Percentiles rank a stretch among this genome's conserved stretches.
Conservation (phyloP, 768 basidiomycete genomes). For the Lactarius tabidus region DNA sequence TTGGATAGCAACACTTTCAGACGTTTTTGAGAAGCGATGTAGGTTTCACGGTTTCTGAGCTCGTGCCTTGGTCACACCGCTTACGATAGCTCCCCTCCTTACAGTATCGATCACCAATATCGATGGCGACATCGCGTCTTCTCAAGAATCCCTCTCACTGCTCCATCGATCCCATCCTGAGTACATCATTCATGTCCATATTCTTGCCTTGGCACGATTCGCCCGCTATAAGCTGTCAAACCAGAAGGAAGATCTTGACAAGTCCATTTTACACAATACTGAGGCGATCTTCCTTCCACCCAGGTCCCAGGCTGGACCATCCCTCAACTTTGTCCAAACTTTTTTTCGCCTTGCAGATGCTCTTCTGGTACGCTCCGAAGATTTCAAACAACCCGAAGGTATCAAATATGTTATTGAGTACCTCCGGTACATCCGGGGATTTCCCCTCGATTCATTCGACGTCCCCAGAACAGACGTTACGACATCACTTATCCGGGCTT, state of each 20-base stretch:
- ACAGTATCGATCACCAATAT: neutral
- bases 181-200: neutral
- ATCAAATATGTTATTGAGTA: neutral
- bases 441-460: neutral
- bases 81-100: too few species aligned
- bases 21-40: too few species aligned
- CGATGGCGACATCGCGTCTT: neutral
- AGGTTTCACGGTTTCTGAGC: too few species aligned
- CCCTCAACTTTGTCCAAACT: neutral
- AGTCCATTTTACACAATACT: neutral
- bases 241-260: too few species aligned
- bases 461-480: neutral
- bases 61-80: too few species aligned
- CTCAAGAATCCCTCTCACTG: neutral
- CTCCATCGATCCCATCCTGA: neutral
- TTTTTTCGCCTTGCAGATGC: neutral
- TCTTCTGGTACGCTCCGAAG: neutral
- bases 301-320: neutral
- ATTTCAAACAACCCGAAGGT: neutral
- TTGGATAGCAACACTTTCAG: too few species aligned
- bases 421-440: neutral
- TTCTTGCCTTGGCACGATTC: neutral
- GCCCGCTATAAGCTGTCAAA: too few species aligned
- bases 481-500: neutral
- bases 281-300: neutral